Conservation (phyloP, 139 green algal genomes). For the Parachlorella kessleri region DNA sequence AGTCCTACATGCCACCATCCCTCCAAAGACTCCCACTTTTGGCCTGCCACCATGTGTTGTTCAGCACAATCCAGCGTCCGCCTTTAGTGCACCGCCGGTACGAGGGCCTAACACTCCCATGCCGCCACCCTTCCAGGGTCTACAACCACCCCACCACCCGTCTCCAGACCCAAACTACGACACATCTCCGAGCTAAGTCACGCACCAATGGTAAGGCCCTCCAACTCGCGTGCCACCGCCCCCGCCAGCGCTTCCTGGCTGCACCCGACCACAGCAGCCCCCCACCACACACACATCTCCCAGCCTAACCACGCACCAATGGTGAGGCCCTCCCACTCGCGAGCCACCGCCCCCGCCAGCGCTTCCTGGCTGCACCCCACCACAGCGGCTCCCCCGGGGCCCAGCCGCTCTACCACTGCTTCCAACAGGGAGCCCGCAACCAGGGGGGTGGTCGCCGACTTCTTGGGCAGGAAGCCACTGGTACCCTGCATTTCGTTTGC, state of each 20-base stretch:
- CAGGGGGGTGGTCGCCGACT: conserved; percentile 32
- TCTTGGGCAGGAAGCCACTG: conserved; percentile 66
- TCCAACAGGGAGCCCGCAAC: conserved; percentile 58
- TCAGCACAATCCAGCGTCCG: too few relatives aligned
- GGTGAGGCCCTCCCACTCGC: conserved; percentile 64
- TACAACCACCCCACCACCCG: too few relatives aligned
- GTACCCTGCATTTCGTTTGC: too few relatives aligned
- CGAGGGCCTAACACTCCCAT: too few relatives aligned
- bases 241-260: conserved; percentile 27
- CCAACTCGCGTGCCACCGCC: conserved; percentile 42
- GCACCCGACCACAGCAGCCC: conserved; percentile 35
- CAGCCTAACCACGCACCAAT: conserved; percentile 39
- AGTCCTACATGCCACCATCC: too few relatives aligned
- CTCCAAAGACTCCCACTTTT: too few relatives aligned
- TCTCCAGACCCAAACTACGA: too few relatives aligned
- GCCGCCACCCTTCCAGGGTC: too few relatives aligned
- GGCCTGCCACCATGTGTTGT: too few relatives aligned
- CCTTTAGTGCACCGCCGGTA: too few relatives aligned
- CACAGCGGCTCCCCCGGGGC: conserved; percentile 20
- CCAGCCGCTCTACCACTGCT: conserved; percentile 37
- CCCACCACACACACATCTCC: background rate
- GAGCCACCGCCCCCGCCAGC: conserved; percentile 26
- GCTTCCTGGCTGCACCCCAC: conserved; percentile 32
- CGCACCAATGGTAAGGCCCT: conserved; percentile 67
- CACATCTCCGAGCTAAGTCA: too few relatives aligned